Evolutionary conservation across 345 rosid species (phyloP).

Genomic region (Salix viminalis): DNA sequence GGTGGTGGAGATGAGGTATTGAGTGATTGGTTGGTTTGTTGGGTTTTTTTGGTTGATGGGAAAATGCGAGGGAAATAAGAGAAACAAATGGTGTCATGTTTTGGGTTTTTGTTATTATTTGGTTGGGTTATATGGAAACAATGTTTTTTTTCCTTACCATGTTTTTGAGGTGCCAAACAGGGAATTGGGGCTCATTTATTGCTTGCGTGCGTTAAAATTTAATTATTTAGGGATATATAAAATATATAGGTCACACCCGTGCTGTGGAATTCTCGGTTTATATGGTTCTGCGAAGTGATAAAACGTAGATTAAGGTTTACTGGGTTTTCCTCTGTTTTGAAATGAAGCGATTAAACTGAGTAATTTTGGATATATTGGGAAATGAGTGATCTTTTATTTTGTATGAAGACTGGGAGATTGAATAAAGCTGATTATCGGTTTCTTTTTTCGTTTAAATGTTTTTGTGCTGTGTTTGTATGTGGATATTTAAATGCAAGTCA

Average conservation of each 20-base stretch:
- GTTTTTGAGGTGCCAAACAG: background rate
- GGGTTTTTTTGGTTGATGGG: background rate
- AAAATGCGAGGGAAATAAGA: background rate
- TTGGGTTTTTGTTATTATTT: background rate
- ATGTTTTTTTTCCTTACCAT: background rate
- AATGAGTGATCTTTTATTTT: no score
- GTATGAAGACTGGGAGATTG: background rate
- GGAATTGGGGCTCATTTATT: background rate
- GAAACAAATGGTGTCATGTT: background rate
- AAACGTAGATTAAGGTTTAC: background rate
- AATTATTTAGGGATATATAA: background rate
- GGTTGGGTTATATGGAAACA: background rate
- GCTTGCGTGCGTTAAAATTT: background rate
- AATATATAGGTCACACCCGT: background rate
- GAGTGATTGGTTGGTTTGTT: background rate
- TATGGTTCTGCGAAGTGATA: background rate
- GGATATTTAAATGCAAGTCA: background rate
- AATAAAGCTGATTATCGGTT: background rate
- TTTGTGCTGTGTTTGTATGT: background rate
- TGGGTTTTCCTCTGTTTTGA: background rate
- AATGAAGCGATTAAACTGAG: background rate
- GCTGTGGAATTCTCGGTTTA: background rate
- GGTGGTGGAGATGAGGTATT: conserved; percentile 50
- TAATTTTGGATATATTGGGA: no score
- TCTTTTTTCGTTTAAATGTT: background rate